Conservation (phyloP, 108 stramenopile species). For the Pseudonitzschia pungens region DNA sequence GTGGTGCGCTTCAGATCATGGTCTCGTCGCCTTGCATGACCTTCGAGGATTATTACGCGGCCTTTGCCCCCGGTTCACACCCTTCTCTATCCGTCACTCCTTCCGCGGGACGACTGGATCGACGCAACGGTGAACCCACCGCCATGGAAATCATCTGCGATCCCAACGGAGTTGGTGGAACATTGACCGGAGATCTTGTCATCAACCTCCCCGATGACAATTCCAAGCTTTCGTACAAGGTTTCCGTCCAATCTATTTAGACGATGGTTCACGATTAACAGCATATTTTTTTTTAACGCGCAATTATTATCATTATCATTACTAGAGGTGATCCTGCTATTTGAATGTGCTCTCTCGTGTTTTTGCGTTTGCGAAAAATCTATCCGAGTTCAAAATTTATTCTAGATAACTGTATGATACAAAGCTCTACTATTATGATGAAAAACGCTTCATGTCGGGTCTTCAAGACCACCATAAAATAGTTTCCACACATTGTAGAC, state of each 20-base stretch:
- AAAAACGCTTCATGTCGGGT: too few relatives aligned
- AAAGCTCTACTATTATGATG: background rate
- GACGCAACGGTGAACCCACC: constrained; percentile 76
- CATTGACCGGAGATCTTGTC: constrained; percentile 65
- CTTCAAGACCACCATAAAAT: too few relatives aligned
- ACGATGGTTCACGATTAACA: background rate
- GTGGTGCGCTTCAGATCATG: constrained; percentile 44
- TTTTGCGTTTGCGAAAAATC: too few relatives aligned
- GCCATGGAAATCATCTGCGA: constrained; percentile 51
- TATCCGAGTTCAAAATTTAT: background rate
- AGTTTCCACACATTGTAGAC: too few relatives aligned
- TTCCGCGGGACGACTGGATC: constrained; percentile 74
- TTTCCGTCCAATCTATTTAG: constrained; percentile 60
- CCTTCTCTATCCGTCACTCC: constrained; percentile 76
- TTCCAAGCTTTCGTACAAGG: constrained; percentile 79
- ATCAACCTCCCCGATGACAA: constrained; percentile 86
- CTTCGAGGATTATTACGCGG: constrained; percentile 84
- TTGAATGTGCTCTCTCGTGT: too few relatives aligned
- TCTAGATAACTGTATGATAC: background rate
- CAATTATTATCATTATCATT: too few relatives aligned
- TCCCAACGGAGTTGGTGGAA: constrained; percentile 66
- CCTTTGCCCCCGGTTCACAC: constrained; percentile 67
- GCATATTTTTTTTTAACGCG: background rate
- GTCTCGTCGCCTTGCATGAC: constrained; percentile 82
- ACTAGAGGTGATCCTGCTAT: too few relatives aligned